Evolutionary conservation across 202 grass and related monocot genomes (phyloP).

Genomic region (Miscanthus sacchariflorus): DNA sequence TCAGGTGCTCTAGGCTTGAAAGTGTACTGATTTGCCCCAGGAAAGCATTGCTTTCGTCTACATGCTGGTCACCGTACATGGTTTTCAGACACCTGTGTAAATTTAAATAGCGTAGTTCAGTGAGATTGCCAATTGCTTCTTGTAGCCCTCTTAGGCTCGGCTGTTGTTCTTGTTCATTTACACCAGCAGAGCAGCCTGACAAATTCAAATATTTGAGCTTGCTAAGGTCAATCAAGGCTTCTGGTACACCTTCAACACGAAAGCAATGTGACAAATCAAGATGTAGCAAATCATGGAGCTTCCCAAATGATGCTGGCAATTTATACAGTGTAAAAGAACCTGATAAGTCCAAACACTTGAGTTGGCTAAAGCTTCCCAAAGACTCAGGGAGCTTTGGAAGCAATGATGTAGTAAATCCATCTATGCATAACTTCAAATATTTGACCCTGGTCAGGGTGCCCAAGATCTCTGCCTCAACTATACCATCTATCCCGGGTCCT

Average conservation of each 20-base stretch:
- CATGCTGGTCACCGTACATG: background rate
- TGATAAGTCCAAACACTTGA: slow-evolving; percentile 16
- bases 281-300: background rate
- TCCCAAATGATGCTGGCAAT: background rate
- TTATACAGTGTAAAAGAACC: background rate
- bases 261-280: background rate
- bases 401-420: background rate
- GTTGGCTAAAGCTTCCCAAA: background rate
- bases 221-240: background rate
- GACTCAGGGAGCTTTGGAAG: background rate
- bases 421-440: slow-evolving; percentile 8
- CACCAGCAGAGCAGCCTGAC: background rate
- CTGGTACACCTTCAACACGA: background rate
- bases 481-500: background rate
- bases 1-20: background rate
- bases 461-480: background rate
- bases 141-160: background rate
- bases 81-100: background rate
- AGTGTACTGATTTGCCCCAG: background rate
- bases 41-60: background rate
- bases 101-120: slow-evolving; percentile 21
- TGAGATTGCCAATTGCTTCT: background rate
- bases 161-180: background rate
- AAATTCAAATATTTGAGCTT: slow-evolving; percentile 36
- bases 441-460: slow-evolving; percentile 8